phyloP scores from a whole-genome alignment of 441 rosid genomes.

The Eugenia klotzschiana region DNA sequence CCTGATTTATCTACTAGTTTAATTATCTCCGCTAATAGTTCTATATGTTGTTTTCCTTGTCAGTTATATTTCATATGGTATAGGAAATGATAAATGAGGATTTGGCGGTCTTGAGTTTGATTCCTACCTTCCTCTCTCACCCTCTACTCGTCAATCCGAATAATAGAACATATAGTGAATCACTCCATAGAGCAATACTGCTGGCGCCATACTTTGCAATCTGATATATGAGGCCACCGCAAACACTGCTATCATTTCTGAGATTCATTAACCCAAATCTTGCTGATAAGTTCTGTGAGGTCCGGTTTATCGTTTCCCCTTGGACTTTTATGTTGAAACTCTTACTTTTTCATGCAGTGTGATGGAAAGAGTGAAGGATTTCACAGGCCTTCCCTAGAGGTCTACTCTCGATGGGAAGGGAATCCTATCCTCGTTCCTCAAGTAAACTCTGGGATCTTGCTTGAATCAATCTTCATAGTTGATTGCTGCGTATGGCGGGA shows the following conservation, averaged over 20 bases:
- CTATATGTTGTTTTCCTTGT: not conserved
- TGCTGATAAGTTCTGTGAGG: not conserved
- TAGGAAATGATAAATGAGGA: not conserved
- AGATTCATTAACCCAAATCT: not conserved
- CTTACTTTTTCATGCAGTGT: constrained; percentile 14
- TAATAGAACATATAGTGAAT: not conserved
- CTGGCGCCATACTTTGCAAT: not conserved
- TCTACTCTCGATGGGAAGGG: not conserved
- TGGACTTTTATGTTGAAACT: not conserved
- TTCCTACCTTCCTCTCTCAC: not conserved
- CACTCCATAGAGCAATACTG: not conserved
- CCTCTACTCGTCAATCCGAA: not conserved
- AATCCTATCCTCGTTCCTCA: not conserved
- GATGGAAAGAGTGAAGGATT: constrained; percentile 27
- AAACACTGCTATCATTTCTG: not conserved
- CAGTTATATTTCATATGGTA: not conserved
- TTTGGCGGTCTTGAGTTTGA: not conserved
- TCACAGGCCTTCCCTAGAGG: constrained; percentile 10
- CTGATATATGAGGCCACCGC: not conserved
- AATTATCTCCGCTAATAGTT: not conserved
- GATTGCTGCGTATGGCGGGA: not conserved
- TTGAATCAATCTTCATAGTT: not conserved
- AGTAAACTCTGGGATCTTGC: not conserved
- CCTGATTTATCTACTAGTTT: not conserved
- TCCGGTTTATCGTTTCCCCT: not conserved